phyloP scores from a whole-genome alignment of 768 basidiomycete genomes.

The Suillus tomentosus region DNA sequence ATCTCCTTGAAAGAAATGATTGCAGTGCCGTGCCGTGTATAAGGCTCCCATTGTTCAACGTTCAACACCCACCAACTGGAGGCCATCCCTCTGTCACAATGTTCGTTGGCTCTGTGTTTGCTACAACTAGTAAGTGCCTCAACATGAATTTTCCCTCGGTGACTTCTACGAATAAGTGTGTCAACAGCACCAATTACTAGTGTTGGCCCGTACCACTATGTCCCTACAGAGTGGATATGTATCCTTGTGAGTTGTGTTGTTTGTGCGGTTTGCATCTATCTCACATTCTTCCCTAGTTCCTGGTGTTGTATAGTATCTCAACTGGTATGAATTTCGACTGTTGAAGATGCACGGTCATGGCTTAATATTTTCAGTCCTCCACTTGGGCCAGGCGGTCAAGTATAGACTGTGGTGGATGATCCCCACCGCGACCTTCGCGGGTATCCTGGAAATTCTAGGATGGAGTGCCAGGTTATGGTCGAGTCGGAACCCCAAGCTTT shows the following conservation, averaged over 20 bases:
- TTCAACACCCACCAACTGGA: neutral
- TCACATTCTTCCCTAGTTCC: constrained; percentile 23
- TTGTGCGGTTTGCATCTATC: neutral
- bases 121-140: neutral
- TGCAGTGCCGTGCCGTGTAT: neutral
- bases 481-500: constrained; percentile 23
- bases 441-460: constrained; percentile 52
- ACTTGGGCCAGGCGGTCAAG: constrained; percentile 45
- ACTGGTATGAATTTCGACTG: constrained; percentile 32
- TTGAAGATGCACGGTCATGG: neutral
- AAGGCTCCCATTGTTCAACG: neutral
- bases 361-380: constrained; percentile 39
- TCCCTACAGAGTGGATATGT: constrained; percentile 42
- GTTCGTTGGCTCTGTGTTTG: neutral
- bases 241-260: constrained; percentile 20
- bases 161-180: neutral
- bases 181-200: neutral
- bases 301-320: constrained; percentile 44
- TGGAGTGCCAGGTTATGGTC: constrained; percentile 62
- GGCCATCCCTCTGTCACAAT: neutral
- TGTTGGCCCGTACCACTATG: constrained; percentile 38
- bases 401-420: constrained; percentile 55
- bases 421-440: constrained; percentile 50
- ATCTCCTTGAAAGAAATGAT: neutral
- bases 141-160: neutral